A percentile compares a stretch with the other conserved stretches of the same genome.
phyloP scores from a whole-genome alignment of 2,329 filamentous ascomycete species.

The Diplodia sapinea region DNA sequence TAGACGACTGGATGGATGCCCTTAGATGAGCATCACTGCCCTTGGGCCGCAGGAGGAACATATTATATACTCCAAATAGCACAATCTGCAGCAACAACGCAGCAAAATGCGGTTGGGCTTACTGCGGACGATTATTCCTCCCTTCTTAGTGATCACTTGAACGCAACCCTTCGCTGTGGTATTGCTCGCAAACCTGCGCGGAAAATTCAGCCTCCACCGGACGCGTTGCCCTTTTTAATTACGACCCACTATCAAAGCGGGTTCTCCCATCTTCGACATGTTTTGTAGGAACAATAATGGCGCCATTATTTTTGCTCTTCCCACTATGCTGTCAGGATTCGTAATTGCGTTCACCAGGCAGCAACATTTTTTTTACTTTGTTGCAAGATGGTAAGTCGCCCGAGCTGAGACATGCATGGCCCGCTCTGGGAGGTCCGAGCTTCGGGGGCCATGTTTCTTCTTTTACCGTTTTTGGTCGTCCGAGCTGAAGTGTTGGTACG shows the following conservation, averaged over 20 bases:
- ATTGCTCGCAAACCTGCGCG: background rate
- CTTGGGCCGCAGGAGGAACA: background rate
- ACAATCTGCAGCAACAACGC: constrained; percentile 5
- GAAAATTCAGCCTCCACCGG: background rate
- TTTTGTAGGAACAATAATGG: background rate
- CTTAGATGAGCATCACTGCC: background rate
- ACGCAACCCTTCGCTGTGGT: background rate
- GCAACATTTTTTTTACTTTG: background rate
- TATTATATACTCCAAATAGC: constrained; percentile 13
- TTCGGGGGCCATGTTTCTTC: background rate
- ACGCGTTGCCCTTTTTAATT: background rate
- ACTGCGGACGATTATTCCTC: background rate
- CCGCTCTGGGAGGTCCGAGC: background rate
- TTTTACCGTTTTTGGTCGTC: background rate
- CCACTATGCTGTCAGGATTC: background rate
- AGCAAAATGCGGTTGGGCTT: background rate
- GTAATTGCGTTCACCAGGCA: background rate
- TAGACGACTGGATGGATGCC: constrained; percentile 11
- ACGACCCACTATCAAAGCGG: background rate
- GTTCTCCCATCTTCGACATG: background rate
- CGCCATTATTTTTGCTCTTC: background rate
- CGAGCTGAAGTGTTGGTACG: background rate
- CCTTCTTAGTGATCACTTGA: background rate
- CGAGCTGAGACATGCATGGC: background rate
- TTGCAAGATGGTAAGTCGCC: background rate